A percentile compares a stretch with the other conserved stretches of the same genome.
phyloP scores from a whole-genome alignment of 805 yeast genomes.

The Wickerhamia fluorescens region DNA sequence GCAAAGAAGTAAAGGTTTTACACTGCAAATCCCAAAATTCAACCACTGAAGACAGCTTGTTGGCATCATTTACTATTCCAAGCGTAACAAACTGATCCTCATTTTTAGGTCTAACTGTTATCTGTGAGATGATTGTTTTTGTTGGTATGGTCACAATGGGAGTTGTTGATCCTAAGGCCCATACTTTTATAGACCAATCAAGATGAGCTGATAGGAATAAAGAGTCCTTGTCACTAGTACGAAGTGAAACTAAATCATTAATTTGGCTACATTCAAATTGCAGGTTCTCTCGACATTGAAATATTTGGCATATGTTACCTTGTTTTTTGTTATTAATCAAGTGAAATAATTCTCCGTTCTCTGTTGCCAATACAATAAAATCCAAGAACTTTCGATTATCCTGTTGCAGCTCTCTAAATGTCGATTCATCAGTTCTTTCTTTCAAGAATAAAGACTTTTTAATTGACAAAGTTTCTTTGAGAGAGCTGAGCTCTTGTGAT shows the following conservation, averaged over 20 bases:
- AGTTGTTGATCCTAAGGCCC: constrained; percentile 8
- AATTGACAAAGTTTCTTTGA: constrained; percentile 5
- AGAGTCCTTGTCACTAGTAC: constrained; percentile 1
- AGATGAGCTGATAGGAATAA: constrained; percentile 12
- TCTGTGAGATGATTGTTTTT: constrained; percentile 10
- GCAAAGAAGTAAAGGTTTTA: constrained; percentile 12
- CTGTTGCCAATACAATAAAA: constrained; percentile 13
- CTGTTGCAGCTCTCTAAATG: constrained; percentile 1
- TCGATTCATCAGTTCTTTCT: constrained; percentile 1
- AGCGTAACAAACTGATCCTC: constrained; percentile 20
- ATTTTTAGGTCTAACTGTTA: constrained; percentile 12
- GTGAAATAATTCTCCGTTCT: constrained; percentile 12
- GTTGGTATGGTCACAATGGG: constrained; percentile 16
- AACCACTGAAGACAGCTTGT: constrained; percentile 8
- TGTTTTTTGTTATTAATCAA: constrained; percentile 11
- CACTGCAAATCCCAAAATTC: constrained; percentile 25
- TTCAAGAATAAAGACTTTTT: constrained; percentile 3
- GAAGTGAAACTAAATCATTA: constrained; percentile 4
- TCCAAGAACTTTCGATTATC: constrained; percentile 11
- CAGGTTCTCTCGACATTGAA: constrained; percentile 3
- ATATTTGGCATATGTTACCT: constrained; percentile 7
- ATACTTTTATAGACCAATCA: constrained; percentile 19
- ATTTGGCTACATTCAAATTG: constrained; percentile 1
- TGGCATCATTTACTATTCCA: constrained; percentile 10
- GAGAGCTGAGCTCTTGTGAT: constrained; percentile 5